Base-by-base conservation (phyloP, 345 rosid species). In the Euphorbia pulcherrima region DNA sequence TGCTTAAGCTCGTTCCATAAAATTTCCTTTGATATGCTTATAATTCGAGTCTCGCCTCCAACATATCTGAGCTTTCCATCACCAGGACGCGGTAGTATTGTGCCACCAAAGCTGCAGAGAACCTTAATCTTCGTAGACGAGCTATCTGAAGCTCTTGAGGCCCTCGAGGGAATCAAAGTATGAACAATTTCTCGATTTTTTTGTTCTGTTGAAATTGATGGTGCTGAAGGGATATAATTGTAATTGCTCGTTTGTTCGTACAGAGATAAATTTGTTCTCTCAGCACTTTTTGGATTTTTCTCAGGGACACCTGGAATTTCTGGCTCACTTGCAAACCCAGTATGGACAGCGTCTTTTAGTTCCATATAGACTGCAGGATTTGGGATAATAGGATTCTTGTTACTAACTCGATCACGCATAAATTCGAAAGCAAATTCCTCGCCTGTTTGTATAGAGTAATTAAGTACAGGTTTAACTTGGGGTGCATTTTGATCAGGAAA, bases 351-450 rank as follows among this genome's bases (percentile, higher is more conserved):
- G 46, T 81, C 85, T 75, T 87, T 83, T 60, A 86, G 73, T 52
- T 92, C 96, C 90, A 82, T 75, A 86, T 80, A 87, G 67, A 83
- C 75, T 3, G 84, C 75, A n/a, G 75, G 60, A 66, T 72, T 83
- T 51, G 80, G 78, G 59, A 78, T 67, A 0, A 75, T 74, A 71
- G 85, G 81, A 69, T 72, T 84, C 78, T 69, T 78, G 67, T 90
- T 82, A 74, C 72, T 77, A 20, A 85, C 86, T 57, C 92, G 85
- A 63, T 89, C 97, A 56, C 85, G 89, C 90, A 89, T 84, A 75
- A 92, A 92, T 77, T 87, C 97, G 52, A 92, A 85, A 77, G 96
- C 81, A 63, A 92, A 92, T 75, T 92, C 98, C 80, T 92, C 98
- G 9, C 98, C 98, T 30, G 96, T 92, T 71, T 84, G 92, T 70